Conservation (phyloP, 176 grass and related monocot species). For the Tillandsia leiboldiana region DNA sequence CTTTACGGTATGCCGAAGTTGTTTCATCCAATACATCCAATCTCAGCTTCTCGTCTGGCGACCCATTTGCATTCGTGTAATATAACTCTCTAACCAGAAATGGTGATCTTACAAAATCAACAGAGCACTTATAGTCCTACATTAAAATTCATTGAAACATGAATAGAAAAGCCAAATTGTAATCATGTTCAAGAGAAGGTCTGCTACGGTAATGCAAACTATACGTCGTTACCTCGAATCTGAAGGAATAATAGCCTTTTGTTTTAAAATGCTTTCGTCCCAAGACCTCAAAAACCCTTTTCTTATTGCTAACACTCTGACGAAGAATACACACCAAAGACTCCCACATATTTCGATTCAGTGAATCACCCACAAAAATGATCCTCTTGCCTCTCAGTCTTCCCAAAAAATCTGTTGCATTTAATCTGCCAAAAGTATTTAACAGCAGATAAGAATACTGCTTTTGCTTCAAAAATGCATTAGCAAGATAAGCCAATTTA, state of each 20-base stretch:
- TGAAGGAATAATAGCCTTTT: constrained; percentile 81
- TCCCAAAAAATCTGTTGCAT: constrained; percentile 53
- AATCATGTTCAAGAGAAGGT: background rate
- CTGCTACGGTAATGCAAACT: background rate
- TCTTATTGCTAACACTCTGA: constrained; percentile 52
- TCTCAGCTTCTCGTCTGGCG: constrained; percentile 42
- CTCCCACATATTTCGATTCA: constrained; percentile 98
- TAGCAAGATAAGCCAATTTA: too few species aligned
- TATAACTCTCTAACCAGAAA: constrained; percentile 65
- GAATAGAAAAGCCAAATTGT: background rate
- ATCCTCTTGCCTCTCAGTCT: constrained; percentile 79
- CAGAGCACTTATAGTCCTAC: constrained; percentile 73
- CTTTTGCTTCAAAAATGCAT: too few species aligned
- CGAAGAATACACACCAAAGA: constrained; percentile 80
- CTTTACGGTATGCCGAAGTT: constrained; percentile 49
- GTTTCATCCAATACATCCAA: constrained; percentile 61
- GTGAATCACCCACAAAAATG: constrained; percentile 86
- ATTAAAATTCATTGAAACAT: constrained; percentile 10
- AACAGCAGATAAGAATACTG: background rate
- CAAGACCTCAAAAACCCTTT: constrained; percentile 52
- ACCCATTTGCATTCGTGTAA: constrained; percentile 14
- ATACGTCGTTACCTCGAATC: constrained; percentile 44
- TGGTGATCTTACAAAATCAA: constrained; percentile 75
- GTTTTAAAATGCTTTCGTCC: constrained; percentile 75
- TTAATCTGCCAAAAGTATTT: constrained; percentile 35